Base-by-base conservation (phyloP, 805 yeast species). In the Komagataella pastoris region DNA sequence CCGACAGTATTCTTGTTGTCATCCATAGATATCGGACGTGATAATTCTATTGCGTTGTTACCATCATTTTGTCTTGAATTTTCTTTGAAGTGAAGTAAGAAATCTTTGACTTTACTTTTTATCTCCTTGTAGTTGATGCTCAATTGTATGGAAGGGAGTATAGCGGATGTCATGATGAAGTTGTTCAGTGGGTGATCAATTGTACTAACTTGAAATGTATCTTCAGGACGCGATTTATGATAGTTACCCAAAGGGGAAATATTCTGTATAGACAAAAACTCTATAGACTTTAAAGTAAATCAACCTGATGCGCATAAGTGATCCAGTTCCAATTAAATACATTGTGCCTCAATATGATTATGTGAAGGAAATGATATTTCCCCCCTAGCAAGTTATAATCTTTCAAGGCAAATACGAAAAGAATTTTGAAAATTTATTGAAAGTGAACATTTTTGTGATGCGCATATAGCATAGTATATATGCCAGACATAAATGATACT, bases 121-220 rank as follows among this genome's bases (percentile, higher is more conserved):
- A 88, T 73, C 48, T 79, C 83, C 49, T 74, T 74, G 65, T 89
- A 90, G 68, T 89, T 87, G 64, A 87, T 77, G 54, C 83, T 77
- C 53, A 86, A 67, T 61, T 80, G 83, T 57, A 84, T 75, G 24
- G 88, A 72, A 30, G 89, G 90, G 55, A 83, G 66, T 44, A 74
- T 56, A 21, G 65, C 53, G 36, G 63, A 47, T 3, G 52, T 48
- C 40, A 30, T 30, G 40, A 30, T 14, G 14, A 10, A 10, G 40
- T 30, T 21, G 6, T 21, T 21, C 3, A 21, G 23, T 21, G 14
- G 40, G 12, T 30, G 40, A 30, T 30, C 14, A 5, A 30, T 14
- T 14, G 40, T 30, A 10, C n/a, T 24, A 24, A 7, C 18, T 18
- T 24, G 10, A 30, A 10, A 30, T 10, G 8, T 10, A 30, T 8